Conservation (phyloP, 108 stramenopile species). For the Cyclotella distinguenda region DNA sequence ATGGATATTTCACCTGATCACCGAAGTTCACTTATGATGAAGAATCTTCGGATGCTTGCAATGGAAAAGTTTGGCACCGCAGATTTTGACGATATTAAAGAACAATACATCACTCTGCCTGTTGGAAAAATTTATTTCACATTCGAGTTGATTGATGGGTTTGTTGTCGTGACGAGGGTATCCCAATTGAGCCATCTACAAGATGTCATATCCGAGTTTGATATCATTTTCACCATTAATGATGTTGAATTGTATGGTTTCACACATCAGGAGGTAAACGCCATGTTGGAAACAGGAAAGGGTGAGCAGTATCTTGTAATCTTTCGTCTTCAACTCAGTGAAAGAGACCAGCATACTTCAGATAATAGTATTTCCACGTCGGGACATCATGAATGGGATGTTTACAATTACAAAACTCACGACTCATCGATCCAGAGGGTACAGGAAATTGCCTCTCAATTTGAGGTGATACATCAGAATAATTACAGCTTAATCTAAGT, state of each 20-base stretch:
- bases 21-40: neutral
- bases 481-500: neutral
- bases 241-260: neutral
- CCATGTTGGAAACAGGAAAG: neutral
- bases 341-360: too few relatives aligned
- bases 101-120: constrained; percentile 1
- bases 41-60: neutral
- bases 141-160: neutral
- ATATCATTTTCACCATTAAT: constrained; percentile 4
- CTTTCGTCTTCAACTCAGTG: too few relatives aligned
- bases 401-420: too few relatives aligned
- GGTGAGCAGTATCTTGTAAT: neutral
- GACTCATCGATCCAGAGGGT: too few relatives aligned
- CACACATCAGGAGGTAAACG: neutral
- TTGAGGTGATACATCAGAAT: too few relatives aligned
- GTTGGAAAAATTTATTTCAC: neutral
- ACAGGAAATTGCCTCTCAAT: too few relatives aligned
- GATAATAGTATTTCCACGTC: too few relatives aligned
- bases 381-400: too few relatives aligned
- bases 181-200: neutral
- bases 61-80: neutral
- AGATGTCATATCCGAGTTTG: neutral
- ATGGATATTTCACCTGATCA: neutral
- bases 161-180: neutral
- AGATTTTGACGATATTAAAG: neutral